Evolutionary conservation across 805 yeast species (phyloP).

Genomic region (Nakazawaea ernobii): DNA sequence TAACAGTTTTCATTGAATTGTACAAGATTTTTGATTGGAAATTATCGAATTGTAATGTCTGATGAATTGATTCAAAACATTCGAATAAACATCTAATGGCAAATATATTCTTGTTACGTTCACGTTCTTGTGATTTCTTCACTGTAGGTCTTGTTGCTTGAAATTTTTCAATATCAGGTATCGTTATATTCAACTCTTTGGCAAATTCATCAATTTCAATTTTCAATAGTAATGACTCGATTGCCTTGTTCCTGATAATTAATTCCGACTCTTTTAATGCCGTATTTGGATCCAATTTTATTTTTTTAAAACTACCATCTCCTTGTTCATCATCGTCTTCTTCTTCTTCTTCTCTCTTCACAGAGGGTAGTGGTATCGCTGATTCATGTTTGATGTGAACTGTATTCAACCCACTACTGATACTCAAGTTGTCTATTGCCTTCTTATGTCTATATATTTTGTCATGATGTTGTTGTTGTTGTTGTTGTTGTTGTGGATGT

Average conservation of each 20-base stretch:
- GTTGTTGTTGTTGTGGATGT: background rate
- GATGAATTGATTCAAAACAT: conserved; percentile 13
- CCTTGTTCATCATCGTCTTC: background rate
- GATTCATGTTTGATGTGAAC: conserved; percentile 6
- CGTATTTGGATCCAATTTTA: background rate
- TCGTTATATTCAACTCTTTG: conserved; percentile 1
- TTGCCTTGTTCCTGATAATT: background rate
- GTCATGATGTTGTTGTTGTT: background rate
- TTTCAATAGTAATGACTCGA: background rate
- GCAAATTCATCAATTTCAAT: conserved; percentile 2
- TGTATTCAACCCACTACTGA: conserved; percentile 8
- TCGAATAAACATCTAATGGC: conserved; percentile 21
- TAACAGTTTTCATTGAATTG: conserved; percentile 6
- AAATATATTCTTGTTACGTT: conserved; percentile 17
- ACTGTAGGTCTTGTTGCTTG: background rate
- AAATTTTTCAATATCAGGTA: background rate
- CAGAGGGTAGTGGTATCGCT: background rate
- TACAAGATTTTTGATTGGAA: background rate
- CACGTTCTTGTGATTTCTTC: conserved; percentile 13
- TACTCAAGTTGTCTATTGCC: conserved; percentile 6
- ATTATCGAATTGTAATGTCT: background rate
- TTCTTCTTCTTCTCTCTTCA: background rate
- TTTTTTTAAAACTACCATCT: background rate
- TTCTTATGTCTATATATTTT: conserved; percentile 6
- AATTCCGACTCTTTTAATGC: conserved; percentile 1